Base-by-base conservation (phyloP, 352 stramenopile species). In the Phytopythium montanum region DNA sequence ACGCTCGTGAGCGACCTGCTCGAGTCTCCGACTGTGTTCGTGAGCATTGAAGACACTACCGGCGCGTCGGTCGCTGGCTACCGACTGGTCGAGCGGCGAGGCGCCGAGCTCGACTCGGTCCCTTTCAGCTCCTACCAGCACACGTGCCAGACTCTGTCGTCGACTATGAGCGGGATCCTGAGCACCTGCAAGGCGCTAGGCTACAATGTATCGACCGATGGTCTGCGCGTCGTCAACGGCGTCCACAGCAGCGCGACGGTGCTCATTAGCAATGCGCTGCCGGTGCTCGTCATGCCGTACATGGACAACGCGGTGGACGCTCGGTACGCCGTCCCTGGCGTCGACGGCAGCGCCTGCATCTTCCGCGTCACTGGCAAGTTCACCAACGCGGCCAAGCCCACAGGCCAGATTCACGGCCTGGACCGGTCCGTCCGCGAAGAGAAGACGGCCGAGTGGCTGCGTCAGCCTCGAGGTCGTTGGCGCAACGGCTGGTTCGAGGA, bases 361-460 rank as follows among this genome's bases (percentile, higher is more conserved):
- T 19, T 65, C 33, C 62, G 50, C 0, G 50, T 68, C 18, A 28
- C 39, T 9, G 57, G 62, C 9, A 28, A 53, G 36, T 68, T 60
- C 45, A 38, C 12, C 1, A 25, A 45, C 29, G 5, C 29, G 8
- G 25, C 7, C 23, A 19, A 18, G 13, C 26, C 9, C n/a, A 45
- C 26, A 6, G 19, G 21, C 56, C 18, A 3, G 26, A 34, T 53
- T 33, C 46, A 7, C 26, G 46, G 46, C 12, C 19, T 69, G 1
- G 46, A 59, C 10, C 62, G 69, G 2, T 34, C 52, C 0, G 29
- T 55, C 19, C 66, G 65, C 4, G 60, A 69, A 26, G 0, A n/a
- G 2, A 76, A 77, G 54, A 73, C 68, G 21, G 38, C 29, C 5
- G 54, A 66, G 26, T 75, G 60, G 62, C 68, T 80, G 0, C 19